A percentile compares a stretch with the other conserved stretches of the same genome.
Evolutionary conservation across 2,329 filamentous ascomycete genomes (phyloP).

Genomic region (Fusarium transvaalense): DNA sequence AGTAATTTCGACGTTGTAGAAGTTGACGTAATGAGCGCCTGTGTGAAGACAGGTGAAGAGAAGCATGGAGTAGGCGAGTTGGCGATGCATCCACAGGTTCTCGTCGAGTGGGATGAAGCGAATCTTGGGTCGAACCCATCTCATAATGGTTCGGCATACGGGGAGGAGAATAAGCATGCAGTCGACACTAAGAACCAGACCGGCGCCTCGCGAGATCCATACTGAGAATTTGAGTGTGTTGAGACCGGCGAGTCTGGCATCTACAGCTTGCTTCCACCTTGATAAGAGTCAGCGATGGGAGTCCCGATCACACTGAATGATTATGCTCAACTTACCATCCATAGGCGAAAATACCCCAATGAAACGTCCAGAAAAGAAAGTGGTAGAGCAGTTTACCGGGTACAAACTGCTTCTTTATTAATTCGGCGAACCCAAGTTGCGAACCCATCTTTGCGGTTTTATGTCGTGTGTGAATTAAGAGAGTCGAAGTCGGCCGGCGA

Average conservation of each 20-base stretch:
- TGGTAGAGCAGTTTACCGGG: conserved; percentile 82
- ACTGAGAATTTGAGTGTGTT: conserved; percentile 90
- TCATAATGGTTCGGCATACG: conserved; percentile 92
- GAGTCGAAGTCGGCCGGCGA: conserved; percentile 41
- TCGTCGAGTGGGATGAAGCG: conserved; percentile 94
- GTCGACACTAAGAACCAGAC: conserved; percentile 86
- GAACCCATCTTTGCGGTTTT: conserved; percentile 52
- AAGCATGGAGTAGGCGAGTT: conserved; percentile 90
- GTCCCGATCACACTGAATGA: background rate
- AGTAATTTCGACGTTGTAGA: conserved; percentile 91
- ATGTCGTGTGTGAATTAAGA: conserved; percentile 12
- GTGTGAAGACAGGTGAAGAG: conserved; percentile 85
- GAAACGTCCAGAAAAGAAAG: conserved; percentile 82
- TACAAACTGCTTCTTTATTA: conserved; percentile 75
- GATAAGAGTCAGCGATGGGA: conserved; percentile 25
- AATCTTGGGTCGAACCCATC: conserved; percentile 86
- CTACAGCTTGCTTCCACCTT: conserved; percentile 82
- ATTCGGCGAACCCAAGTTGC: conserved; percentile 58
- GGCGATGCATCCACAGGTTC: conserved; percentile 95
- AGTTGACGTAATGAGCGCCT: conserved; percentile 93
- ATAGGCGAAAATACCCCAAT: conserved; percentile 82
- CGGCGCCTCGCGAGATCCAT: conserved; percentile 95
- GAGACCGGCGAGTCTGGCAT: conserved; percentile 77
- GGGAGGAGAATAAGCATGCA: conserved; percentile 89
- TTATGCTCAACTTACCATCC: conserved; percentile 77